These are phyloP conservation scores for Wickerhamomyces sp. DNA, from an alignment of 1,139 yeast genomes.

Conservation along the genomic window DNA sequence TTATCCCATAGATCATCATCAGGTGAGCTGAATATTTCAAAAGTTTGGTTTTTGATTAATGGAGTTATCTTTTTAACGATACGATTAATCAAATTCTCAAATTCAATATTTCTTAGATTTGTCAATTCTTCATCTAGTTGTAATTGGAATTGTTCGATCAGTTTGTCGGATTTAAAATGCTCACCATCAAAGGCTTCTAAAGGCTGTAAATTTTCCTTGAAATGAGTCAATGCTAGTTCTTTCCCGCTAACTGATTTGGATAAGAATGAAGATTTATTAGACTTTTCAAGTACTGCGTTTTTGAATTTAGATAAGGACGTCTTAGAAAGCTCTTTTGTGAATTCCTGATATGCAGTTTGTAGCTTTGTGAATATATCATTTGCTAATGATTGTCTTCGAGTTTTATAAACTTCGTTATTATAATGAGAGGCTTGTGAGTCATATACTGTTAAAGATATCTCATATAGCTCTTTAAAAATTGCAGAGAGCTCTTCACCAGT, in stretches of 20 bases:
- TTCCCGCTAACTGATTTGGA: constrained; percentile 29
- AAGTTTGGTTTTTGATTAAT: constrained; percentile 37
- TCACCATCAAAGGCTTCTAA: constrained; percentile 24
- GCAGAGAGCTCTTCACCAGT: constrained; percentile 40
- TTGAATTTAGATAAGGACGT: constrained; percentile 26
- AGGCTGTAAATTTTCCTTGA: constrained; percentile 22
- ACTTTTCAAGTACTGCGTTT: constrained; percentile 12
- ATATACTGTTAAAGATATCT: constrained; percentile 46
- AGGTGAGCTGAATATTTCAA: constrained; percentile 41
- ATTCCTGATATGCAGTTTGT: constrained; percentile 40
- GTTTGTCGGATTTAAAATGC: constrained; percentile 25
- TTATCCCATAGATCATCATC: constrained; percentile 58
- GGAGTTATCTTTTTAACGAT: constrained; percentile 37
- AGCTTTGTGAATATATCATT: constrained; percentile 43
- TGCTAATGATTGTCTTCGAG: constrained; percentile 48
- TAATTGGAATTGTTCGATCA: constrained; percentile 26
- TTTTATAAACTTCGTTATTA: constrained; percentile 56
- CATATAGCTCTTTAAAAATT: constrained; percentile 37
- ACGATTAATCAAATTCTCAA: constrained; percentile 35
- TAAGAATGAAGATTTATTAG: constrained; percentile 19
- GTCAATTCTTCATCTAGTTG: constrained; percentile 27
- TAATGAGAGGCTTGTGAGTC: constrained; percentile 75
- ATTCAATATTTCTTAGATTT: constrained; percentile 44
- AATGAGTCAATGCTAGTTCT: constrained; percentile 20
- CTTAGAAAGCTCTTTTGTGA: constrained; percentile 33